phyloP scores from a whole-genome alignment of 2,329 filamentous ascomycete species.

The Hypoxylon sp. region DNA sequence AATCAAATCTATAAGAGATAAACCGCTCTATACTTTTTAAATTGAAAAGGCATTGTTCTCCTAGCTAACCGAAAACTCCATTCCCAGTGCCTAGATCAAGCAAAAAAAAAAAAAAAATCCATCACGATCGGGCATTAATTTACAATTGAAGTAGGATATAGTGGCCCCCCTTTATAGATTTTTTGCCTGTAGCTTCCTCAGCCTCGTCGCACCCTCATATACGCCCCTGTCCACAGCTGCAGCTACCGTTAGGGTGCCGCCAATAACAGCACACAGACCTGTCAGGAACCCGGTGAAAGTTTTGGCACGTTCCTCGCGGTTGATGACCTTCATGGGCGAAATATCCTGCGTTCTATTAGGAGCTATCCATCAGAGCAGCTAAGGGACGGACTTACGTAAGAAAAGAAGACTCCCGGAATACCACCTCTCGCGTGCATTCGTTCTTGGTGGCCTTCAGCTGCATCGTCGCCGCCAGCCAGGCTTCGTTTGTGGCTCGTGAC shows the following conservation, averaged over 20 bases:
- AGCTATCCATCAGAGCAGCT: constrained; percentile 5
- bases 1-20: constrained; percentile 1
- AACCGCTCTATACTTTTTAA: neutral
- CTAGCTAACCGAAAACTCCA: constrained; percentile 48
- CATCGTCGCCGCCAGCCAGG: constrained; percentile 84
- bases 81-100: constrained; percentile 44
- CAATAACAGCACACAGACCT: constrained; percentile 93
- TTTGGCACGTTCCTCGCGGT: constrained; percentile 91
- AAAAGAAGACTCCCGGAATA: constrained; percentile 98
- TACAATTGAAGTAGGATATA: constrained; percentile 40
- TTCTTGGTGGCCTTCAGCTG: constrained; percentile 91
- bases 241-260: constrained; percentile 94
- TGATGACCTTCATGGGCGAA: constrained; percentile 99
- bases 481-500: constrained; percentile 97
- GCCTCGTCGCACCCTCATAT: constrained; percentile 86
- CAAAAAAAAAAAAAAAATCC: constrained; percentile 23
- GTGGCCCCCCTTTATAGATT: constrained; percentile 60
- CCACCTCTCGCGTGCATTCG: constrained; percentile 89
- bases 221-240: constrained; percentile 91
- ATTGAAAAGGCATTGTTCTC: constrained; percentile 25
- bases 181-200: constrained; percentile 87
- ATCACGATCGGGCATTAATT: constrained; percentile 34
- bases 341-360: constrained; percentile 77
- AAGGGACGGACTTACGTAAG: constrained; percentile 77
- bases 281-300: constrained; percentile 93